Evolutionary conservation across 345 rosid genomes (phyloP).

Genomic region (Euphorbia pulcherrima): DNA sequence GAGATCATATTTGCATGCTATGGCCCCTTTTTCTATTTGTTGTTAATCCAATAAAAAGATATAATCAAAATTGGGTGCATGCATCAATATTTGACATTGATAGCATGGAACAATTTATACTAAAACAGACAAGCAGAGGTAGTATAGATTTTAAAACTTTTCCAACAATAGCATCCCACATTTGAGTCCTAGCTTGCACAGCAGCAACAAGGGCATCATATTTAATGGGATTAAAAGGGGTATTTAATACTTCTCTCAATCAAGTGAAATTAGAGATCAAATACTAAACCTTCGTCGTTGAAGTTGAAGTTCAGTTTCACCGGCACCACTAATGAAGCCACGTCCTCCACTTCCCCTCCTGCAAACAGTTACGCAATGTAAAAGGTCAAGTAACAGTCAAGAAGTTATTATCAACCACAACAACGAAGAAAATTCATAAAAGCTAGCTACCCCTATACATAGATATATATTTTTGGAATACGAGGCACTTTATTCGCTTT

Average conservation of each 20-base stretch:
- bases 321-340: slow-evolving; percentile 94
- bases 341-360: slow-evolving; percentile 96
- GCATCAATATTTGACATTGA: background rate
- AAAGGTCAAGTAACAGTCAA: background rate
- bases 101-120: background rate
- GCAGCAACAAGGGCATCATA: background rate
- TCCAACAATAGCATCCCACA: background rate
- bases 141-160: background rate
- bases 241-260: background rate
- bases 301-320: slow-evolving; percentile 98
- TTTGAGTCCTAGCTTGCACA: background rate
- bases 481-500: too few relatives aligned
- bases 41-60: background rate
- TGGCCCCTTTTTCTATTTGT: background rate
- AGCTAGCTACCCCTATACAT: too few relatives aligned
- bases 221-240: background rate
- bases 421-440: background rate
- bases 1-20: background rate
- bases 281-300: slow-evolving; percentile 71
- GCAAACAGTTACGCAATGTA: slow-evolving; percentile 22
- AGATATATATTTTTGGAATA: too few relatives aligned
- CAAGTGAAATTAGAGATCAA: slow-evolving; percentile 14
- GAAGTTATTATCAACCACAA: background rate
- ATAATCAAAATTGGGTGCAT: background rate
- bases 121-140: background rate